These are phyloP conservation scores for Tremellales sp. DNA, from an alignment of 1,284 basidiomycete species.

Conservation along the genomic window DNA sequence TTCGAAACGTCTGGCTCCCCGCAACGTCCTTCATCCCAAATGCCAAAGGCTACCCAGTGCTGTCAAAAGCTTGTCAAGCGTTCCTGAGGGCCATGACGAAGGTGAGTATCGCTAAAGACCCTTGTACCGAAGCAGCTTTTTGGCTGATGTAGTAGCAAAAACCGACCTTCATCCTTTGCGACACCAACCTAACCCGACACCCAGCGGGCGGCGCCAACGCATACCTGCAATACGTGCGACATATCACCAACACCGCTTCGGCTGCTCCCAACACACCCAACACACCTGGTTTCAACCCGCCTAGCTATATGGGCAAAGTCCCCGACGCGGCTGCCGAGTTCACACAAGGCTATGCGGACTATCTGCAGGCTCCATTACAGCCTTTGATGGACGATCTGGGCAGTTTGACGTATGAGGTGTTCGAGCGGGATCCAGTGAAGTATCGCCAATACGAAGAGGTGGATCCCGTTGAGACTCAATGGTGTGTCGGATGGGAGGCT, in stretches of 20 bases:
- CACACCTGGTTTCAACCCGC: conserved; percentile 49
- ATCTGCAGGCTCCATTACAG: conserved; percentile 91
- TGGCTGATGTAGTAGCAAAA: conserved; percentile 57
- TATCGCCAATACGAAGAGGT: conserved; percentile 94
- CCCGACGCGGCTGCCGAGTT: conserved; percentile 69
- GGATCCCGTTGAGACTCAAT: conserved; percentile 15
- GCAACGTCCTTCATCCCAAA: conserved; percentile 91
- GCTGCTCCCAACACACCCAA: conserved; percentile 9
- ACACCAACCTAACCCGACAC: conserved; percentile 62
- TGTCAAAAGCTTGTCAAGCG: conserved; percentile 83
- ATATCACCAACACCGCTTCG: conserved; percentile 64
- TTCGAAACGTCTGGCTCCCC: conserved; percentile 81
- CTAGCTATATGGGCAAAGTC: conserved; percentile 48
- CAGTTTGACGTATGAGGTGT: conserved; percentile 92
- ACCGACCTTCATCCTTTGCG: conserved; percentile 76
- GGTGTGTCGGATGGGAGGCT: conserved; percentile 2
- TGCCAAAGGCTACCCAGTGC: conserved; percentile 92
- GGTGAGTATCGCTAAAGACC: conserved; percentile 50
- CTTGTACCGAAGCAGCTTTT: background rate
- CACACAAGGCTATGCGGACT: conserved; percentile 90
- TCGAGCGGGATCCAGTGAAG: conserved; percentile 96
- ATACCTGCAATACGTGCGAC: conserved; percentile 84
- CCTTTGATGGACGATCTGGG: conserved; percentile 96
- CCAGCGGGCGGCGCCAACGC: conserved; percentile 74
- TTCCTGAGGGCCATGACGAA: conserved; percentile 85